phyloP scores from a whole-genome alignment of 1,284 basidiomycete species.

The Rhodotorula sp. region DNA sequence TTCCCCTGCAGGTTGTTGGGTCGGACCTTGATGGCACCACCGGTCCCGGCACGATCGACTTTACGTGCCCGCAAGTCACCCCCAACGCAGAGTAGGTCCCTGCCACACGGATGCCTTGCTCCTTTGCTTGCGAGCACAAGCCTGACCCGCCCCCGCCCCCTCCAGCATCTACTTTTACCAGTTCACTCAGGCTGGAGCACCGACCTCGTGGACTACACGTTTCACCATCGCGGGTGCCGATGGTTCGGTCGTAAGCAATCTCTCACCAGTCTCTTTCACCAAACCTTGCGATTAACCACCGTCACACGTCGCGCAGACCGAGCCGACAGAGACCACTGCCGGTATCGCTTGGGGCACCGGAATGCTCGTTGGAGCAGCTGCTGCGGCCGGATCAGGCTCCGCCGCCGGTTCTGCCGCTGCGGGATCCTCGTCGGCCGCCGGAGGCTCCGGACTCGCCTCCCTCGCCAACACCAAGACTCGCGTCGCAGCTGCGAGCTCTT shows the following conservation, averaged over 20 bases:
- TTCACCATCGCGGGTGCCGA: constrained; percentile 67
- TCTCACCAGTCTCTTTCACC: no score
- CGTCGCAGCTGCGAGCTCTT: not conserved
- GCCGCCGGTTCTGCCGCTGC: not conserved
- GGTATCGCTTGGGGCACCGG: constrained; percentile 17
- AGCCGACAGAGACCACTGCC: constrained; percentile 10
- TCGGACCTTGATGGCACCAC: constrained; percentile 35
- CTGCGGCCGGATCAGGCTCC: not conserved
- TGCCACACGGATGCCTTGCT: no score
- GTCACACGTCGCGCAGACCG: constrained; percentile 5
- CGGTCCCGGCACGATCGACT: constrained; percentile 52
- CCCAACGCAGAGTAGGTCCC: constrained; percentile 51
- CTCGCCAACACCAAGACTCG: not conserved
- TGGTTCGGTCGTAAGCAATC: constrained; percentile 48
- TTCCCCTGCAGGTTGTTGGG: constrained; percentile 27
- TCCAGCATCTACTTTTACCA: constrained; percentile 52
- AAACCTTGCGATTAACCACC: no score
- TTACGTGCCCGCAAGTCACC: constrained; percentile 70
- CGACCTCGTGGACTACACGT: constrained; percentile 70
- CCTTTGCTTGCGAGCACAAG: no score
- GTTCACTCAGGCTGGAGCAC: constrained; percentile 35
- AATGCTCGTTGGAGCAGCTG: constrained; percentile 3
- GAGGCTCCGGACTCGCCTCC: not conserved
- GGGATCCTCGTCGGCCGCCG: not conserved
- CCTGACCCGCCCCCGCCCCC: no score